Evolutionary conservation across 257 asterid species (phyloP).

Genomic region (Fraxinus quadrangulata): DNA sequence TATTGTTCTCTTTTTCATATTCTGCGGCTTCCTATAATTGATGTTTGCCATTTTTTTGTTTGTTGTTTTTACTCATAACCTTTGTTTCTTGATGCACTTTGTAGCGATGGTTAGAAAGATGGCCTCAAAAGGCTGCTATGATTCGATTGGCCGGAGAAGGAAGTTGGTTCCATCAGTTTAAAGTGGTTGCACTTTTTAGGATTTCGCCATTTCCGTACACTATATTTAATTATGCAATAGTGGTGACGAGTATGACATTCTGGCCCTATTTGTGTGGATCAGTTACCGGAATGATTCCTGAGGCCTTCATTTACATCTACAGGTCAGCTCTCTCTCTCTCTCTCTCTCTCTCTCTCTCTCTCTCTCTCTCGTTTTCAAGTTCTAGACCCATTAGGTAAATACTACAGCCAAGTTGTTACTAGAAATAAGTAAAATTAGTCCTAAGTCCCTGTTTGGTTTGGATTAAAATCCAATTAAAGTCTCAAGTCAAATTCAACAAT

Average conservation of each 20-base stretch:
- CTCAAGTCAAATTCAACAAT: no score
- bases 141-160: conserved; percentile 76
- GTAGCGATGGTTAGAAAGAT: conserved; percentile 80
- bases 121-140: conserved; percentile 75
- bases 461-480: no score
- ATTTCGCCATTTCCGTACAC: conserved; percentile 81
- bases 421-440: background rate
- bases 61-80: background rate
- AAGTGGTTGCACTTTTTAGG: conserved; percentile 73
- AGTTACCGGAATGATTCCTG: conserved; percentile 79
- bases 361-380: background rate
- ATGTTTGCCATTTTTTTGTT: background rate
- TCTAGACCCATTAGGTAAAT: no score
- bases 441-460: background rate
- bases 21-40: background rate
- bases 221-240: conserved; percentile 74
- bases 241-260: conserved; percentile 69
- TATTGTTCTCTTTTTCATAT: background rate
- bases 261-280: conserved; percentile 88
- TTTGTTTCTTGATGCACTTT: conserved; percentile 4
- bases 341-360: no score
- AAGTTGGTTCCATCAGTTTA: conserved; percentile 75
- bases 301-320: conserved; percentile 78
- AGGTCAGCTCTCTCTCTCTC: conserved; percentile 36
- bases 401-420: no score